A percentile compares a stretch with the other conserved stretches of the same genome.
These are phyloP conservation scores for Elongisporangium senticosum DNA, from an alignment of 352 stramenopile genomes.

Conservation along the genomic window DNA sequence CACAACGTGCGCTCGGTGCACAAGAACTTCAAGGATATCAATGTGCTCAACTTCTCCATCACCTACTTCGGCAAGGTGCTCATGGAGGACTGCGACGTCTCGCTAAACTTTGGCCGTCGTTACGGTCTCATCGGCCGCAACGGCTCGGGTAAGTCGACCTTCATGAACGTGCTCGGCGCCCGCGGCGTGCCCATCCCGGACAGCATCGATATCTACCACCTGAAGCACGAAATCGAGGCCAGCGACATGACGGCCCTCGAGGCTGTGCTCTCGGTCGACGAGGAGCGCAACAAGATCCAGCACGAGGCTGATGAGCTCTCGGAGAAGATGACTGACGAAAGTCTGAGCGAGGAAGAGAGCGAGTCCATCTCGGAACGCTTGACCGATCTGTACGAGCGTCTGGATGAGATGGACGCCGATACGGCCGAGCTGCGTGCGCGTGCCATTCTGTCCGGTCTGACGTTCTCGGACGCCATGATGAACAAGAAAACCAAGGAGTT, in stretches of 20 bases:
- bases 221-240: conserved; percentile 95
- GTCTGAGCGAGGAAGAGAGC: conserved; percentile 81
- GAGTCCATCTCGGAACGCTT: conserved; percentile 88
- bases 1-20: conserved; percentile 88
- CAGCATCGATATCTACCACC: conserved; percentile 95
- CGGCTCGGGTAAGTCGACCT: conserved; percentile 94
- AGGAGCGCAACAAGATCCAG: conserved; percentile 91
- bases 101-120: conserved; percentile 96
- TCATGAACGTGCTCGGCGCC: conserved; percentile 96
- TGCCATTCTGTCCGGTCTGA: conserved; percentile 93
- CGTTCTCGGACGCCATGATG: conserved; percentile 95
- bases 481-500: conserved; percentile 93
- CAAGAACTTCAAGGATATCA: conserved; percentile 97
- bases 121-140: conserved; percentile 97
- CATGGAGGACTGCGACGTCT: conserved; percentile 94
- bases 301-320: conserved; percentile 90
- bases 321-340: conserved; percentile 86
- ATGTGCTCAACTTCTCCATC: conserved; percentile 96
- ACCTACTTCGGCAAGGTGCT: conserved; percentile 95
- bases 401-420: conserved; percentile 93
- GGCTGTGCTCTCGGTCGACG: conserved; percentile 93
- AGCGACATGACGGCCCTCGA: conserved; percentile 93
- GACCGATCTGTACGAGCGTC: conserved; percentile 92
- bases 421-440: conserved; percentile 92
- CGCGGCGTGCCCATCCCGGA: conserved; percentile 93